Percentiles rank a stretch among this genome's conserved stretches.
Conservation (phyloP, 768 basidiomycete species). For the Suillus variegatus region DNA sequence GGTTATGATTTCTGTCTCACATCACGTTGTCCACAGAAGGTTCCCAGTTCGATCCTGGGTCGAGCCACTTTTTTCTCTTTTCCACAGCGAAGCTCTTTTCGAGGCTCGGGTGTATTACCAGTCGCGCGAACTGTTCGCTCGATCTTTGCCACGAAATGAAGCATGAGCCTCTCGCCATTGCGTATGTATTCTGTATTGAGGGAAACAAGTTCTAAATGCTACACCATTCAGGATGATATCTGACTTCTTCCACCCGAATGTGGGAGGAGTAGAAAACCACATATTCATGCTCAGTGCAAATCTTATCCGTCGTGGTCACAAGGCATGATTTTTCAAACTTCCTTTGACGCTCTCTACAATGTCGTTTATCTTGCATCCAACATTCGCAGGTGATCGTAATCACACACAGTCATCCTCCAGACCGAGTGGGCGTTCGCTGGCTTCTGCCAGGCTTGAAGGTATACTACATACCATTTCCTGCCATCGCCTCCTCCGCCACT, state of each 20-base stretch:
- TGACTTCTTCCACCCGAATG: slow-evolving; percentile 94
- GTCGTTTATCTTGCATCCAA: neutral
- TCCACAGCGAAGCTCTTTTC: neutral
- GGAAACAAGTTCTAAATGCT: slow-evolving; percentile 3
- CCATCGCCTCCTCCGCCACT: slow-evolving; percentile 90
- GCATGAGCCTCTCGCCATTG: slow-evolving; percentile 29
- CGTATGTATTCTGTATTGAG: slow-evolving; percentile 18
- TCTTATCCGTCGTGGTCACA: slow-evolving; percentile 82
- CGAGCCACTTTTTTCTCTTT: slow-evolving; percentile 25
- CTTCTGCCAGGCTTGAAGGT: slow-evolving; percentile 86
- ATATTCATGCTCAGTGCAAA: slow-evolving; percentile 91
- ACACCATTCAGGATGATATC: slow-evolving; percentile 74
- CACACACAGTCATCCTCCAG: slow-evolving; percentile 87
- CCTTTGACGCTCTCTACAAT: neutral
- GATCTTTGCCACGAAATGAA: slow-evolving; percentile 19
- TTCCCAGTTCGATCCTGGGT: slow-evolving; percentile 39
- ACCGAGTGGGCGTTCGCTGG: slow-evolving; percentile 89
- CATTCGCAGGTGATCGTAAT: slow-evolving; percentile 81
- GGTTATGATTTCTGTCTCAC: slow-evolving; percentile 41
- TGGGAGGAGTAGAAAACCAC: slow-evolving; percentile 96
- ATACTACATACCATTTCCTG: slow-evolving; percentile 88
- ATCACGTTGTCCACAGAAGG: slow-evolving; percentile 29
- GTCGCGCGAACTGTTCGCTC: neutral
- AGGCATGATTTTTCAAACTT: slow-evolving; percentile 44
- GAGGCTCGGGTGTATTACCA: neutral